These are phyloP conservation scores for Camelina sativa DNA, from an alignment of 345 rosid genomes.

Conservation along the genomic window DNA sequence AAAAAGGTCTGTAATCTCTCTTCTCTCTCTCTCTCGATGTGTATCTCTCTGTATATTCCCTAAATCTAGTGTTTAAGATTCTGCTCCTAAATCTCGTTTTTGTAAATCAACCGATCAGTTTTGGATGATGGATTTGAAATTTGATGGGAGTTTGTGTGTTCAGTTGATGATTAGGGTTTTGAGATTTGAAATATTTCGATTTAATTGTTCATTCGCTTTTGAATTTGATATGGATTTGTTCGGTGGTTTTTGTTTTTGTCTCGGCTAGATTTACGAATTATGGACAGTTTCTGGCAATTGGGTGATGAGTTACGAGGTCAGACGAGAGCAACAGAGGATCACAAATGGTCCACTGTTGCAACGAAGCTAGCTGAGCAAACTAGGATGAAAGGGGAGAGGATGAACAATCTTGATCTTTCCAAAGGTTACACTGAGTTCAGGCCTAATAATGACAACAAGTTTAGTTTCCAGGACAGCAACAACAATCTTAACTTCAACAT, in stretches of 20 bases:
- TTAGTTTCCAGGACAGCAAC: conserved; percentile 81
- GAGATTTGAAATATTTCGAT: conserved; percentile 1
- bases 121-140: conserved; percentile 16
- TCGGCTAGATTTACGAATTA: conserved; percentile 20
- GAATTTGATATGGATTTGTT: too few relatives aligned
- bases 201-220: neutral
- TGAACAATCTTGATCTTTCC: conserved; percentile 90
- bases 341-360: conserved; percentile 85
- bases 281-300: conserved; percentile 85
- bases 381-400: conserved; percentile 72
- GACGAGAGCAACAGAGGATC: conserved; percentile 81
- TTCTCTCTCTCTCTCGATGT: neutral
- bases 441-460: conserved; percentile 54
- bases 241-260: neutral
- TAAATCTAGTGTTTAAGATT: conserved; percentile 26
- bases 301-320: conserved; percentile 98
- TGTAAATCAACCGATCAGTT: conserved; percentile 13
- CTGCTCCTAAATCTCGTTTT: neutral
- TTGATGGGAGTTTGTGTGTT: conserved; percentile 3
- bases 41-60: conserved; percentile 22
- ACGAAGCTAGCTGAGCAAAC: conserved; percentile 92
- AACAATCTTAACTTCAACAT: conserved; percentile 81
- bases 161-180: conserved; percentile 26
- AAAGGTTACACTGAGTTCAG: conserved; percentile 68
- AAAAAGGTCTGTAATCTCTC: conserved; percentile 4